Evolutionary conservation across 768 basidiomycete genomes (phyloP).

Genomic region (Galerina sulciceps): DNA sequence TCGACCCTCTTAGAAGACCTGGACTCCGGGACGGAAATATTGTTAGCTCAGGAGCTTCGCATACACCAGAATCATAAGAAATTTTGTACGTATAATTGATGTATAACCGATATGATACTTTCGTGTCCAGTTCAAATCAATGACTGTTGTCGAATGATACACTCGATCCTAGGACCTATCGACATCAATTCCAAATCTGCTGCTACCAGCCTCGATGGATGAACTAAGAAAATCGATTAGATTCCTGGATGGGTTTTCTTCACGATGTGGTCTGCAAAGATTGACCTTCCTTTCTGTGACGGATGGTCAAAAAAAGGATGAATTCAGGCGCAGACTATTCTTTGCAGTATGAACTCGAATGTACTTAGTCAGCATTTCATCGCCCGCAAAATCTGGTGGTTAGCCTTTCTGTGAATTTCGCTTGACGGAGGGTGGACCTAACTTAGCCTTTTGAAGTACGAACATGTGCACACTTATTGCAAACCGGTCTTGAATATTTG

Average conservation of each 20-base stretch:
- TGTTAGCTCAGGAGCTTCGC: conserved; percentile 4
- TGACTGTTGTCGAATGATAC: not conserved
- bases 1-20: not conserved
- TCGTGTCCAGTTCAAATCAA: not conserved
- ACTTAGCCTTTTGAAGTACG: too few species aligned
- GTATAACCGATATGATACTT: not conserved
- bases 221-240: conserved; percentile 4
- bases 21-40: not conserved
- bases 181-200: not conserved
- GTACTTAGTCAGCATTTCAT: conserved; percentile 25
- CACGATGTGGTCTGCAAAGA: conserved; percentile 22
- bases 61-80: not conserved
- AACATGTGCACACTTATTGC: too few species aligned
- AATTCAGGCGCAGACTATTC: conserved; percentile 1
- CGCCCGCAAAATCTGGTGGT: conserved; percentile 1
- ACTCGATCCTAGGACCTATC: not conserved
- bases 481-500: not conserved
- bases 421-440: too few species aligned
- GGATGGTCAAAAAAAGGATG: not conserved
- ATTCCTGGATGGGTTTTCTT: conserved; percentile 30
- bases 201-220: not conserved
- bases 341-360: conserved; percentile 16
- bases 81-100: not conserved
- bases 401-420: not conserved
- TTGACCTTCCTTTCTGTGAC: not conserved